Evolutionary conservation across 2,329 filamentous ascomycete species (phyloP).

Genomic region (Fusarium floridanum): DNA sequence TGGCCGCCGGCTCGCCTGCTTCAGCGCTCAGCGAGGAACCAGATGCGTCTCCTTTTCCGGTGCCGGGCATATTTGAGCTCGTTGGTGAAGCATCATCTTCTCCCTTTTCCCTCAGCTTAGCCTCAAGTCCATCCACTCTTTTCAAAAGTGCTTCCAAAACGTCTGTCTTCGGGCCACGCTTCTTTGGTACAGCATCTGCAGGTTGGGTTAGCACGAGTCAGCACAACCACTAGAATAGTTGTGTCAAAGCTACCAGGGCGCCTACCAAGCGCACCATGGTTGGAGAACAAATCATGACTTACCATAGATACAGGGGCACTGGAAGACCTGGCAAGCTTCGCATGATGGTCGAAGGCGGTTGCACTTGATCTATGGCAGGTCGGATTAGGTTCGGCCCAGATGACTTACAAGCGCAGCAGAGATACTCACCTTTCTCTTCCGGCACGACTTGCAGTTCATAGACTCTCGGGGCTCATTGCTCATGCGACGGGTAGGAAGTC

Average conservation of each 20-base stretch:
- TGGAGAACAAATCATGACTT: slow-evolving; percentile 47
- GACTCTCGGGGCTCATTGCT: slow-evolving; percentile 85
- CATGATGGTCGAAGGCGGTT: slow-evolving; percentile 87
- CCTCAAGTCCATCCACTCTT: slow-evolving; percentile 86
- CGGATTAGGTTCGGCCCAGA: slow-evolving; percentile 19
- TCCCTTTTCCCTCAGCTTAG: slow-evolving; percentile 79
- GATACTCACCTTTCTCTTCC: slow-evolving; percentile 82
- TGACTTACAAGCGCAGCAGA: slow-evolving; percentile 17
- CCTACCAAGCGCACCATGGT: not conserved
- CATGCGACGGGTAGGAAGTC: slow-evolving; percentile 77
- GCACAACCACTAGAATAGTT: not conserved
- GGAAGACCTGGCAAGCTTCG: slow-evolving; percentile 90
- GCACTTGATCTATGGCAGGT: slow-evolving; percentile 81
- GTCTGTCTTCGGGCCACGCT: slow-evolving; percentile 90
- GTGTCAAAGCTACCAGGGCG: not conserved
- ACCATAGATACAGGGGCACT: slow-evolving; percentile 92
- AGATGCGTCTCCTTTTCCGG: slow-evolving; percentile 41
- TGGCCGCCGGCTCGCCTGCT: slow-evolving; percentile 54
- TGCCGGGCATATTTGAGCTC: slow-evolving; percentile 29
- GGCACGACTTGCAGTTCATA: slow-evolving; percentile 96
- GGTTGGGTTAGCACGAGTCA: slow-evolving; percentile 9
- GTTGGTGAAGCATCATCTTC: slow-evolving; percentile 48
- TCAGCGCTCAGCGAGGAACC: slow-evolving; percentile 43
- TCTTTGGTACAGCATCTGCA: slow-evolving; percentile 88
- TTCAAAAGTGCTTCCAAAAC: slow-evolving; percentile 87